Base-by-base conservation (phyloP, 257 asterid species). In the Plantago major region DNA sequence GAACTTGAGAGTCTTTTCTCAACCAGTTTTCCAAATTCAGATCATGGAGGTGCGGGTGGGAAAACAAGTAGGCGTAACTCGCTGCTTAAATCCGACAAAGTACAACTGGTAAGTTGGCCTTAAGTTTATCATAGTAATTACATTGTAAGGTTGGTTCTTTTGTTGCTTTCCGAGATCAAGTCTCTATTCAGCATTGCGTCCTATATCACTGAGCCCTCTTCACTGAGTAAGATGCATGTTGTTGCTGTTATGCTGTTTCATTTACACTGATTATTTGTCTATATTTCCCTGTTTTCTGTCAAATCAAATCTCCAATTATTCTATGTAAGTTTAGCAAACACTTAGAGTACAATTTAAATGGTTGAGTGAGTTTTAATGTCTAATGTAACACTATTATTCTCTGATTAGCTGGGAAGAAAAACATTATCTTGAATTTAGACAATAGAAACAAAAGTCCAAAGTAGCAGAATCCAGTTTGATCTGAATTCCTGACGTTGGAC, bases 1-100 rank as follows among this genome's bases (percentile, higher is more conserved):
- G 97, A 87, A 77, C 82, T 90, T 64, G 97, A 87, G 83, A 84
- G 79, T 72, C 89, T 90, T 68, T 90, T 90, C 80, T 82, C 95
- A 15, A 87, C 83, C 66, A n/a, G 67, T 55, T 67, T 71, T 50
- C 81, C 78, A 18, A 86, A 72, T 57, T 55, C 81, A 50, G 81
- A 69, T 72, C 81, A 55, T 44, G 80, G 78, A 70, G 74, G 58
- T 40, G 47, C 73, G 5, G 61, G 59, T 8, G 71, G 80, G 56
- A 83, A 79, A 60, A 43, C 74, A 51, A 73, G 42, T 57, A 71
- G 77, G 70, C 77, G 67, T 66, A 69, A 79, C 67, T 75, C 90
- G 22, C 72, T 74, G 76, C 68, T 70, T 56, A 87, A 84, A 76
- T 54, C 86, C 55, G 88, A 78, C 53, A 90, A 83, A 87, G 92